Evolutionary conservation across 2,329 filamentous ascomycete genomes (phyloP).

Genomic region (Colletotrichum kahawae): DNA sequence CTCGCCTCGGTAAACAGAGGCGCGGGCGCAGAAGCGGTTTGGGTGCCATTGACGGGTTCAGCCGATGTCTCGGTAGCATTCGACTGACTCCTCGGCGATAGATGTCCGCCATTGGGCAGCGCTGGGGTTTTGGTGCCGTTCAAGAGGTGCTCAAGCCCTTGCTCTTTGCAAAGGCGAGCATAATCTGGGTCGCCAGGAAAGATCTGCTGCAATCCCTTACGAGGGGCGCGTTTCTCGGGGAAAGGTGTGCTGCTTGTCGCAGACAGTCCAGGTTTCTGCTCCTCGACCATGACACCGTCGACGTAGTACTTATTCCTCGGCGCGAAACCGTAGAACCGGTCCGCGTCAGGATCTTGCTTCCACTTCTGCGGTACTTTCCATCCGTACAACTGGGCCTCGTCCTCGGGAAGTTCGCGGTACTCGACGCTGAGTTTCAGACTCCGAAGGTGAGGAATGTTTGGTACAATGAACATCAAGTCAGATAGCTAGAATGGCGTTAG

Average conservation of each 20-base stretch:
- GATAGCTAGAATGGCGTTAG: conserved; percentile 51
- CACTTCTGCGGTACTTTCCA: conserved; percentile 57
- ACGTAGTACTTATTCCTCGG: conserved; percentile 64
- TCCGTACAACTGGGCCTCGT: conserved; percentile 47
- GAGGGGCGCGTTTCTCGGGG: conserved; percentile 59
- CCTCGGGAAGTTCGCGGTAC: conserved; percentile 64
- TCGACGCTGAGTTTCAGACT: conserved; percentile 60
- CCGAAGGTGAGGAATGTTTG: conserved; percentile 63
- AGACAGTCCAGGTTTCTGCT: conserved; percentile 52
- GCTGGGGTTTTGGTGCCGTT: conserved; percentile 48
- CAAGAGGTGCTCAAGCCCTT: conserved; percentile 61
- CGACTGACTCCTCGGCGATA: conserved; percentile 48
- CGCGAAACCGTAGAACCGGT: conserved; percentile 56
- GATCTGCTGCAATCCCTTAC: conserved; percentile 58
- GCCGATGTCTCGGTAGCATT: conserved; percentile 12
- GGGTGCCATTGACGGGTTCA: conserved; percentile 5
- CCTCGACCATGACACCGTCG: conserved; percentile 58
- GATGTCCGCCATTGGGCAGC: conserved; percentile 51
- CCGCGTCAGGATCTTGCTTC: conserved; percentile 62
- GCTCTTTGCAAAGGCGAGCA: conserved; percentile 57
- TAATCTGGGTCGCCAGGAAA: conserved; percentile 63
- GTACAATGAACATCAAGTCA: conserved; percentile 64
- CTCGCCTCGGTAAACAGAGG: background rate
- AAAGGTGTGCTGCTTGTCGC: conserved; percentile 59
- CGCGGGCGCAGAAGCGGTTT: background rate